These are phyloP conservation scores for Citrus reticulata DNA, from an alignment of 345 rosid species.

Conservation along the genomic window DNA sequence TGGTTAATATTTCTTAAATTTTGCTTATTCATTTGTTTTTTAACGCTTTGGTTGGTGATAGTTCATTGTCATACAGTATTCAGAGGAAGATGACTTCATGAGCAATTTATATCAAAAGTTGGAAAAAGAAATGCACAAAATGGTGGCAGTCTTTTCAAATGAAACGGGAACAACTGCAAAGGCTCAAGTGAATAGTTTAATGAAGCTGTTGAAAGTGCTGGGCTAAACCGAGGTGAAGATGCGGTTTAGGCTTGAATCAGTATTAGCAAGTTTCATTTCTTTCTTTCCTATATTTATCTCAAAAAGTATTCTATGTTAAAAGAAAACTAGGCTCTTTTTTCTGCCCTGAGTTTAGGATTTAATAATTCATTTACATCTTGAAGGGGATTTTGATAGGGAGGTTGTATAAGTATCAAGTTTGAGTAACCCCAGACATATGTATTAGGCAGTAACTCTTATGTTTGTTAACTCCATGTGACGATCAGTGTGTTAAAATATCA, in stretches of 20 bases:
- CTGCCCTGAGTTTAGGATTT: conserved; percentile 33
- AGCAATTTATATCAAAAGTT: conserved; percentile 6
- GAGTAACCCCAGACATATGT: conserved; percentile 11
- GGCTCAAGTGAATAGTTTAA: conserved; percentile 11
- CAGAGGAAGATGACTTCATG: background rate
- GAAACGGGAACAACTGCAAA: conserved; percentile 10
- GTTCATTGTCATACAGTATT: background rate
- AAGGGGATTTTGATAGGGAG: conserved; percentile 25
- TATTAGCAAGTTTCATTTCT: conserved; percentile 10
- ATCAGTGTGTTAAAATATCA: background rate
- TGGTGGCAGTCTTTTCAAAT: background rate
- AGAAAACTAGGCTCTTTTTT: conserved; percentile 30
- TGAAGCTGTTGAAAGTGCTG: conserved; percentile 14
- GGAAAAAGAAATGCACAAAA: conserved; percentile 6
- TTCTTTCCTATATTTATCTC: background rate
- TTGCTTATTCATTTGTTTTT: background rate
- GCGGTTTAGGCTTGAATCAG: conserved; percentile 5
- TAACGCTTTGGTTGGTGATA: background rate
- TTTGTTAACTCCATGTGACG: conserved; percentile 3
- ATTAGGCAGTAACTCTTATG: conserved; percentile 4
- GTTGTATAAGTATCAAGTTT: too few relatives aligned
- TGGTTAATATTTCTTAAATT: background rate
- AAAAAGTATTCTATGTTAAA: conserved; percentile 1
- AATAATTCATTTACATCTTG: conserved; percentile 20
- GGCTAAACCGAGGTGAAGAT: conserved; percentile 10